A percentile compares a stretch with the other conserved stretches of the same genome.
Evolutionary conservation across 805 yeast genomes (phyloP).

Genomic region (Zygosaccharomyces bailii): DNA sequence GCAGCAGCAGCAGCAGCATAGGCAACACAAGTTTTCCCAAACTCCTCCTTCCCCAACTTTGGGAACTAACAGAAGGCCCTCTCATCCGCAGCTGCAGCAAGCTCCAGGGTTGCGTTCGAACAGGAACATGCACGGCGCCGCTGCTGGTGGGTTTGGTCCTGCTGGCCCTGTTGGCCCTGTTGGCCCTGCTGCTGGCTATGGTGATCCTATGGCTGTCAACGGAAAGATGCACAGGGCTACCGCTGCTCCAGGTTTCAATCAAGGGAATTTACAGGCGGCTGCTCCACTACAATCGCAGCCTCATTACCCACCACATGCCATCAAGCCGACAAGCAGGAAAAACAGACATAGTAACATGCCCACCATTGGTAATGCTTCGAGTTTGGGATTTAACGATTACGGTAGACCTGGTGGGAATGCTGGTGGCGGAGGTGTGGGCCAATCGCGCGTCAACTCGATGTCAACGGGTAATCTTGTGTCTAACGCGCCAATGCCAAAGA

Average conservation of each 20-base stretch:
- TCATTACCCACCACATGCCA: slow-evolving; percentile 21
- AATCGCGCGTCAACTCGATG: slow-evolving; percentile 29
- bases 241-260: slow-evolving; percentile 5
- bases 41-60: slow-evolving; percentile 12
- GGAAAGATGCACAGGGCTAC: slow-evolving; percentile 3
- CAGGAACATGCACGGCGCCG: slow-evolving; percentile 32
- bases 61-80: slow-evolving; percentile 18
- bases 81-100: slow-evolving; percentile 23
- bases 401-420: slow-evolving; percentile 18
- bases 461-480: slow-evolving; percentile 23
- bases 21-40: slow-evolving; percentile 9
- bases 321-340: slow-evolving; percentile 37
- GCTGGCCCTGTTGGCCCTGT: not conserved
- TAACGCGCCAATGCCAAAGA: slow-evolving; percentile 10
- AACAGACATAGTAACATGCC: slow-evolving; percentile 36
- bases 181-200: slow-evolving; percentile 5
- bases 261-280: slow-evolving; percentile 4
- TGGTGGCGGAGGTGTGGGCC: slow-evolving; percentile 10
- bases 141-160: slow-evolving; percentile 8
- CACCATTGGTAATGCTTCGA: slow-evolving; percentile 33
- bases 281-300: slow-evolving; percentile 12
- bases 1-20: slow-evolving; percentile 18
- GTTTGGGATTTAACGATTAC: slow-evolving; percentile 19
- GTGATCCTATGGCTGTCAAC: slow-evolving; percentile 7
- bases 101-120: slow-evolving; percentile 22